Evolutionary conservation across 805 yeast genomes (phyloP).

Genomic region (Myxozyma melibiosi): DNA sequence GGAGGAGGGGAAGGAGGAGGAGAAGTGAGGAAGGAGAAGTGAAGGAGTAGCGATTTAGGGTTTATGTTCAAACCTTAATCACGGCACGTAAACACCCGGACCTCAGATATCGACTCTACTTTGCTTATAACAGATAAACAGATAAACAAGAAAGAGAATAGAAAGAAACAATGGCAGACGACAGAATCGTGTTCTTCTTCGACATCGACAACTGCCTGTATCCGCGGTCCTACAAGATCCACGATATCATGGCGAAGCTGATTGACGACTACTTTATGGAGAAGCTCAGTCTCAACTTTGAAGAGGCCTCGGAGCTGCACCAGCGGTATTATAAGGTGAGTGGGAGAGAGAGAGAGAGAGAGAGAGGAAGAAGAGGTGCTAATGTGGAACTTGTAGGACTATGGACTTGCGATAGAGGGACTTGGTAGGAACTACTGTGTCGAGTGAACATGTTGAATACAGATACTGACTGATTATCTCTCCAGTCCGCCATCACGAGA

Average conservation of each 20-base stretch:
- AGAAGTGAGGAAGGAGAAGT: too few species aligned
- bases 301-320: conserved; percentile 74
- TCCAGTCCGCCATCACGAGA: conserved; percentile 52
- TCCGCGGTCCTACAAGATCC: conserved; percentile 70
- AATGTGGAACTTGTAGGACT: conserved; percentile 55
- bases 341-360: background rate
- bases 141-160: background rate
- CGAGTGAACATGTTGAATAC: background rate
- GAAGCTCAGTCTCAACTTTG: conserved; percentile 61
- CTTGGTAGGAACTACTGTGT: conserved; percentile 46
- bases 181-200: conserved; percentile 60
- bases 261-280: conserved; percentile 80
- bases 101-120: too few species aligned
- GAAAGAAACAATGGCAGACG: conserved; percentile 9
- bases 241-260: conserved; percentile 82
- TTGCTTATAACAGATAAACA: too few species aligned
- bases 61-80: too few species aligned
- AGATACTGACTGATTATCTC: background rate
- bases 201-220: conserved; percentile 95
- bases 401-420: conserved; percentile 94
- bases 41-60: too few species aligned
- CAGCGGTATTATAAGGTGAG: conserved; percentile 61
- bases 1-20: too few species aligned
- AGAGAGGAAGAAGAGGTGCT: background rate
- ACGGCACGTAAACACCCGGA: too few species aligned